Evolutionary conservation across 164 flowering plant genomes (phyloP).

Genomic region (Berberis vulgaris): DNA sequence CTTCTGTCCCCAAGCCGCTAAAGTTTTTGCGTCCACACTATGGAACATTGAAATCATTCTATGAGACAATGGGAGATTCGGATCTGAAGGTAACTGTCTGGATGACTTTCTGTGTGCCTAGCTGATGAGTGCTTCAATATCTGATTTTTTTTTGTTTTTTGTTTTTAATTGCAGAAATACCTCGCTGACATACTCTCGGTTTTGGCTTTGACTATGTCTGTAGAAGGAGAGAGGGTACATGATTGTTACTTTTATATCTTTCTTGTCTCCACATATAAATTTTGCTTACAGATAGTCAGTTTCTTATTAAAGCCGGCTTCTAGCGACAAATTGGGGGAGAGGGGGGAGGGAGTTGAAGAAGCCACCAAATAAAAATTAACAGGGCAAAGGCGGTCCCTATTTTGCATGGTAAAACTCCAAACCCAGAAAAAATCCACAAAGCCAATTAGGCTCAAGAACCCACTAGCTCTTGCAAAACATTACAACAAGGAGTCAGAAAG

Average conservation of each 20-base stretch:
- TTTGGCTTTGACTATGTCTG: constrained; percentile 96
- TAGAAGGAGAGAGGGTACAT: constrained; percentile 88
- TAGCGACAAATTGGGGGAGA: too few relatives aligned
- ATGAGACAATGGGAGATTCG: constrained; percentile 68
- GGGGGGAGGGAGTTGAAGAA: too few relatives aligned
- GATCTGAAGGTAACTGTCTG: constrained; percentile 52
- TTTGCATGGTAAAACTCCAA: too few relatives aligned
- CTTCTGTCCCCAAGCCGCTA: constrained; percentile 98
- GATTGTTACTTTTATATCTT: not conserved
- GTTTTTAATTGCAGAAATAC: constrained; percentile 50
- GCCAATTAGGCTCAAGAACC: too few relatives aligned
- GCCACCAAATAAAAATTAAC: too few relatives aligned
- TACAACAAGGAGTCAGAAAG: too few relatives aligned
- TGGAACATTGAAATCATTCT: constrained; percentile 68
- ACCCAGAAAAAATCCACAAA: too few relatives aligned
- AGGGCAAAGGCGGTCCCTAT: too few relatives aligned
- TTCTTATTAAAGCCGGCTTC: not conserved
- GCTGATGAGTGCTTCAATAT: not conserved
- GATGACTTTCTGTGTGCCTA: not conserved
- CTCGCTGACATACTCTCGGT: constrained; percentile 95
- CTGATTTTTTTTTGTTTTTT: constrained; percentile 1
- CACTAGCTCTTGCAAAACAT: too few relatives aligned
- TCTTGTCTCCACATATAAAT: not conserved
- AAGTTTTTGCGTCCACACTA: constrained; percentile 96
- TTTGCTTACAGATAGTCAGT: not conserved